Conservation (phyloP, 768 basidiomycete genomes). For the Leucogyrophana mollusca region DNA sequence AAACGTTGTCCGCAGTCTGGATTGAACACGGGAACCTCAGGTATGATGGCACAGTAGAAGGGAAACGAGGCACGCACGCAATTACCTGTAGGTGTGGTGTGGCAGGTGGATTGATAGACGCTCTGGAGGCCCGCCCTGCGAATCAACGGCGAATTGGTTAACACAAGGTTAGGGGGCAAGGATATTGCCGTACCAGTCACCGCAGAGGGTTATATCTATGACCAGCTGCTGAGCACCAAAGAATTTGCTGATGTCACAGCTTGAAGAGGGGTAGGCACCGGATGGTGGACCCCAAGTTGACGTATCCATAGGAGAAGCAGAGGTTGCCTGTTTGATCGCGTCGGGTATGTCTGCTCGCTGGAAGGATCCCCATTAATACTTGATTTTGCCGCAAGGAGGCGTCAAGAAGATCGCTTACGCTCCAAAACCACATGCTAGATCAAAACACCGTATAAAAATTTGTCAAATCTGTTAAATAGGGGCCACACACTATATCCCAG, state of each 20-base stretch:
- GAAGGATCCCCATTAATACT: conserved; percentile 17
- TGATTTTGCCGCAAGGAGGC: conserved; percentile 4
- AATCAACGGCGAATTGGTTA: neutral
- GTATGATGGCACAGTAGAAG: neutral
- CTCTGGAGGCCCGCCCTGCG: conserved; percentile 44
- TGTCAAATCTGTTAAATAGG: neutral
- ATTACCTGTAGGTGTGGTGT: conserved; percentile 29
- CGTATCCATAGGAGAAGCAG: conserved; percentile 34
- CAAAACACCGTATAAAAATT: neutral
- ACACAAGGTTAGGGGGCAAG: neutral
- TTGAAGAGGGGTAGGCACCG: conserved; percentile 36
- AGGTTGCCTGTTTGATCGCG: conserved; percentile 32
- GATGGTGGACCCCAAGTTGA: conserved; percentile 44
- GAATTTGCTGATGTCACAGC: conserved; percentile 40
- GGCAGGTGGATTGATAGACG: conserved; percentile 43
- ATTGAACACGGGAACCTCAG: neutral
- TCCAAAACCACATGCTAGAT: conserved; percentile 47
- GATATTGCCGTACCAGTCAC: conserved; percentile 31
- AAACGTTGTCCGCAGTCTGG: conserved; percentile 38
- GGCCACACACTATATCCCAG: conserved; percentile 23
- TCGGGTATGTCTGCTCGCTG: conserved; percentile 43
- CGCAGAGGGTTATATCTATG: conserved; percentile 55
- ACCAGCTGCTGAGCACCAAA: conserved; percentile 49
- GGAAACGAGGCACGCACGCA: conserved; percentile 33
- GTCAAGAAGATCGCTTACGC: conserved; percentile 27